These are phyloP conservation scores for Ilex aquifolium DNA, from an alignment of 257 asterid species.

Conservation along the genomic window DNA sequence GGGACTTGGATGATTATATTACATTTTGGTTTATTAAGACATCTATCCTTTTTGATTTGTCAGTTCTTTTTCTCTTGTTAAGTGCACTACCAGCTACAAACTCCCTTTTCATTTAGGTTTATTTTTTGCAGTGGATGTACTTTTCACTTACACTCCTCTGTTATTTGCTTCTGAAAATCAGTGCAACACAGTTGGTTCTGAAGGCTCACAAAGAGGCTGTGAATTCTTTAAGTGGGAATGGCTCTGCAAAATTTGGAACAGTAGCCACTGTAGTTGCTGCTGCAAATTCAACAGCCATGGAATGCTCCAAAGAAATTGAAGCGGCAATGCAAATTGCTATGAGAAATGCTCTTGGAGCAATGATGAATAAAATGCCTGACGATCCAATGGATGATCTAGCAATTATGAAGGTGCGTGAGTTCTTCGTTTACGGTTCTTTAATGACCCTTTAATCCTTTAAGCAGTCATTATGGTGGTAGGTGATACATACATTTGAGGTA, in stretches of 20 bases:
- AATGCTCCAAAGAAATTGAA: conserved; percentile 96
- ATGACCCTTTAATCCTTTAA: too few species aligned
- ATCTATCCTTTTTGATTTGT: too few species aligned
- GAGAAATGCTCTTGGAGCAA: conserved; percentile 87
- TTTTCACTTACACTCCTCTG: conserved; percentile 11
- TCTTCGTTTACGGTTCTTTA: too few species aligned
- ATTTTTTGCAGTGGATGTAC: too few species aligned
- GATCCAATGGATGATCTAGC: conserved; percentile 91
- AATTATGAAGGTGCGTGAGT: conserved; percentile 73
- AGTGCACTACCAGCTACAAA: neutral
- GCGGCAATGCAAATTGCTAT: conserved; percentile 92
- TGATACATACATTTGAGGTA: too few species aligned
- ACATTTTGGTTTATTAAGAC: too few species aligned
- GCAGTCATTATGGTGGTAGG: too few species aligned
- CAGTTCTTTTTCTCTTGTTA: too few species aligned
- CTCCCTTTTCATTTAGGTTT: too few species aligned
- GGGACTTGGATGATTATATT: neutral
- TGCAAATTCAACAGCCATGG: conserved; percentile 92
- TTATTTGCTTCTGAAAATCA: conserved; percentile 24
- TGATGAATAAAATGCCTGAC: conserved; percentile 66
- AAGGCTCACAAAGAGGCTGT: conserved; percentile 98
- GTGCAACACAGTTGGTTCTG: conserved; percentile 90
- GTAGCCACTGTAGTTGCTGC: conserved; percentile 99
- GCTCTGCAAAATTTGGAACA: conserved; percentile 84
- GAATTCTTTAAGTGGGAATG: conserved; percentile 93